These are phyloP conservation scores for Sinapis alba DNA, from an alignment of 441 rosid species.

Conservation along the genomic window DNA sequence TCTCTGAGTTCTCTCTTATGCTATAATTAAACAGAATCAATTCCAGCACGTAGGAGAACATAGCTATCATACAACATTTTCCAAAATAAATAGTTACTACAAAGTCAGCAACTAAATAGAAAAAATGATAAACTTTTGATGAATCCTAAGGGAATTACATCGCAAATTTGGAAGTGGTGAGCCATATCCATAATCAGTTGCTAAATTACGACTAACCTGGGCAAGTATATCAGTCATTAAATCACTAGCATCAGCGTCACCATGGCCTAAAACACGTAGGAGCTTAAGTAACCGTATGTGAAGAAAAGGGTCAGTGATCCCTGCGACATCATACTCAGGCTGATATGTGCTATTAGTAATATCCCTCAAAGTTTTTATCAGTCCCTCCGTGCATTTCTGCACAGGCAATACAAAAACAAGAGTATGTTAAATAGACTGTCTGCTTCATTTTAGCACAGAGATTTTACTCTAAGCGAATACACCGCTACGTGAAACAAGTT, in stretches of 20 bases:
- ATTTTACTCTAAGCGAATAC: too few species aligned
- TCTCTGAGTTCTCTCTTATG: conserved; percentile 3
- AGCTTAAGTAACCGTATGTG: conserved; percentile 93
- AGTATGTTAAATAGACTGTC: too few species aligned
- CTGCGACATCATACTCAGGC: conserved; percentile 98
- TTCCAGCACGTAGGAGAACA: conserved; percentile 8
- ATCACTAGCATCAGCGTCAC: conserved; percentile 97
- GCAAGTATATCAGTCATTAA: conserved; percentile 98
- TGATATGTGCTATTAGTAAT: conserved; percentile 89
- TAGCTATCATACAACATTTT: not conserved
- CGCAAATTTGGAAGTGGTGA: not conserved
- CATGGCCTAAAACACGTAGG: conserved; percentile 87
- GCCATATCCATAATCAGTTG: conserved; percentile 14
- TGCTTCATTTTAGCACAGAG: too few species aligned
- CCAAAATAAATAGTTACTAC: not conserved
- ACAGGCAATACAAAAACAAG: conserved; percentile 21
- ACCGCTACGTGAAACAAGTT: too few species aligned
- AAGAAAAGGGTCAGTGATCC: conserved; percentile 96
- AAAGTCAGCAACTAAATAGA: too few species aligned
- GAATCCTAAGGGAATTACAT: not conserved
- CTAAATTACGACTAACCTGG: conserved; percentile 55
- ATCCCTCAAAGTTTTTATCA: conserved; percentile 89
- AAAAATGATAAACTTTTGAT: not conserved
- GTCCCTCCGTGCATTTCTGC: conserved; percentile 88
- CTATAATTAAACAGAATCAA: conserved; percentile 13